Percentiles rank a stretch among this genome's conserved stretches.
Conservation (phyloP, 352 stramenopile species). For the Phytophthora constricta region DNA sequence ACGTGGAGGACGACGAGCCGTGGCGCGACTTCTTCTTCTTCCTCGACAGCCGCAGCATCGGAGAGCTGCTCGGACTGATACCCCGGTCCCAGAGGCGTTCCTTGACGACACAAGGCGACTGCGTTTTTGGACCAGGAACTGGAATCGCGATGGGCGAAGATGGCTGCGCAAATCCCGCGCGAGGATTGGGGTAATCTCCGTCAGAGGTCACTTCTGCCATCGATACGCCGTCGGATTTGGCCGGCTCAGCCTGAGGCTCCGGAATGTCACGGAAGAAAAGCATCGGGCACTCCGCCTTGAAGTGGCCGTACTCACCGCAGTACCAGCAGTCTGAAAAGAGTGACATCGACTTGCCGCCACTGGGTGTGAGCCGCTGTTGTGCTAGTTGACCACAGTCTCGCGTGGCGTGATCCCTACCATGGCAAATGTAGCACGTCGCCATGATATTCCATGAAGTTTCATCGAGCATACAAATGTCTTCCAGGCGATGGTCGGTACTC, state of each 20-base stretch:
- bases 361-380: conserved; percentile 21
- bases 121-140: conserved; percentile 16
- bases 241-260: conserved; percentile 21
- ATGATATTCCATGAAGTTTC: conserved; percentile 53
- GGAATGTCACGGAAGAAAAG: conserved; percentile 65
- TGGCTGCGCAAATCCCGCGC: conserved; percentile 17
- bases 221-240: conserved; percentile 10
- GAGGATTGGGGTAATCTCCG: neutral
- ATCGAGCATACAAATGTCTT: conserved; percentile 60
- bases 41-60: conserved; percentile 44
- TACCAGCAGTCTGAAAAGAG: conserved; percentile 78
- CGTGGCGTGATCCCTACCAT: conserved; percentile 50
- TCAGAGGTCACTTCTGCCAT: conserved; percentile 21
- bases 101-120: conserved; percentile 26
- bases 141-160: conserved; percentile 31
- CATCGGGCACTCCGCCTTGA: conserved; percentile 79
- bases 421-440: conserved; percentile 76
- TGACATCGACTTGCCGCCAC: conserved; percentile 19
- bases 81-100: conserved; percentile 46
- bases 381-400: conserved; percentile 60
- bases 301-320: conserved; percentile 73
- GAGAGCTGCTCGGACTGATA: conserved; percentile 30
- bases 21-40: conserved; percentile 76
- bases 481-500: conserved; percentile 47
- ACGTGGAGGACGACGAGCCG: conserved; percentile 43